Conservation (phyloP, 768 basidiomycete species). For the Leccinum sublutescens region DNA sequence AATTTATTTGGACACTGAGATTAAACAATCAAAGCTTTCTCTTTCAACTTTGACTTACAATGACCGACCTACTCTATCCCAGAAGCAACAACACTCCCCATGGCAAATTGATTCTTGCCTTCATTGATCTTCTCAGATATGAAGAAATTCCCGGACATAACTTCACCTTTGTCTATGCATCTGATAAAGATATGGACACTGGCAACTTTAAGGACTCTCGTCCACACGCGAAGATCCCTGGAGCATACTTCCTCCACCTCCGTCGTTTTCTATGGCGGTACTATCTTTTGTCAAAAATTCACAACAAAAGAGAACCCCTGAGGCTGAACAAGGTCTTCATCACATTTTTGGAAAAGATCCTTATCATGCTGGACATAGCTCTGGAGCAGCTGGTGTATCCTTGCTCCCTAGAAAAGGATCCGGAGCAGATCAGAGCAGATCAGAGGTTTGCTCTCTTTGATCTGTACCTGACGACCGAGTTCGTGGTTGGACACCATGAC, state of each 20-base stretch:
- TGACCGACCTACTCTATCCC: neutral
- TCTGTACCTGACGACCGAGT: neutral
- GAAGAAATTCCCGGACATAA: neutral
- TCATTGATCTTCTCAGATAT: neutral
- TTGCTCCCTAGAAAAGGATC: neutral
- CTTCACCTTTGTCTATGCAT: neutral
- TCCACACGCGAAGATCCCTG: neutral
- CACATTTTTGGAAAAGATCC: neutral
- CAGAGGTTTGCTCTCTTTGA: neutral
- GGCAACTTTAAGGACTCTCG: fast-evolving
- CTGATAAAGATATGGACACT: neutral
- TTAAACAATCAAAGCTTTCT: too few relatives aligned
- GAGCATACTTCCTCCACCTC: neutral
- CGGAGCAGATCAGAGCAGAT: neutral
- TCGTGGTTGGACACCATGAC: neutral
- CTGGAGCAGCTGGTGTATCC: neutral
- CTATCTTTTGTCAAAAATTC: neutral
- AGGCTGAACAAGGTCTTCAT: neutral
- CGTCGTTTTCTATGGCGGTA: neutral
- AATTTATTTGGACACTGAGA: too few relatives aligned
- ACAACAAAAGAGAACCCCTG: fast-evolving
- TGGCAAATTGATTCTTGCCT: neutral
- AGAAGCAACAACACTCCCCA: neutral
- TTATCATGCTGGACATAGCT: neutral
- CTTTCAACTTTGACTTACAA: slow-evolving; percentile 12